phyloP scores from a whole-genome alignment of 2,329 filamentous ascomycete genomes.

The Daldinia sp. region DNA sequence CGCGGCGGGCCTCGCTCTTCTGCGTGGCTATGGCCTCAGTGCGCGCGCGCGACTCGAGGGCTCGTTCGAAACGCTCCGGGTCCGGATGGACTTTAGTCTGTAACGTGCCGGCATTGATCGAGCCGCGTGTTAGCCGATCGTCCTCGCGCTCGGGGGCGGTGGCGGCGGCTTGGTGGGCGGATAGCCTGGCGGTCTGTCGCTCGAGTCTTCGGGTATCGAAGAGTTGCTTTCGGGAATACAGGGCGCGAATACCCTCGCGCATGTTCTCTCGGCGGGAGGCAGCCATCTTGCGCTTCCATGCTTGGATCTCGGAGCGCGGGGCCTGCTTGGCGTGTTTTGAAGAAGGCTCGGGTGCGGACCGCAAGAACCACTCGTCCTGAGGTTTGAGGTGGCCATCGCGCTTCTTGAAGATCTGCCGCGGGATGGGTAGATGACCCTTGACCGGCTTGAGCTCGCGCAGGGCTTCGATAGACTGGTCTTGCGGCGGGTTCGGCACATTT shows the following conservation, averaged over 20 bases:
- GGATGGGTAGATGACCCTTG: slow-evolving; percentile 85
- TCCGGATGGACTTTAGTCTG: slow-evolving; percentile 69
- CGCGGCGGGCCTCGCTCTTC: slow-evolving; percentile 71
- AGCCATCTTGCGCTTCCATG: slow-evolving; percentile 81
- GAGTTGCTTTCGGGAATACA: slow-evolving; percentile 74
- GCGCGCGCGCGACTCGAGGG: slow-evolving; percentile 57
- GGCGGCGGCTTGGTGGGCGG: slow-evolving; percentile 61
- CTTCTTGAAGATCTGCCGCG: slow-evolving; percentile 80
- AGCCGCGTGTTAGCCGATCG: slow-evolving; percentile 79
- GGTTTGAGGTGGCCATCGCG: slow-evolving; percentile 70
- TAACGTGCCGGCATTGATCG: slow-evolving; percentile 67
- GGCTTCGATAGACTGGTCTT: slow-evolving; percentile 65
- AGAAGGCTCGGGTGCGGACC: slow-evolving; percentile 68
- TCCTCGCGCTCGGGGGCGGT: slow-evolving; percentile 78
- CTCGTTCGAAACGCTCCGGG: slow-evolving; percentile 69
- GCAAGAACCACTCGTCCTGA: slow-evolving; percentile 68
- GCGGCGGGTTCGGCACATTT: slow-evolving; percentile 80
- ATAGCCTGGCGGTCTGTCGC: slow-evolving; percentile 62
- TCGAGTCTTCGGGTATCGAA: slow-evolving; percentile 53
- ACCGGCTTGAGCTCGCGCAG: slow-evolving; percentile 60
- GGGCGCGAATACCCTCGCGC: slow-evolving; percentile 74
- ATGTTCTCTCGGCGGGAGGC: slow-evolving; percentile 78
- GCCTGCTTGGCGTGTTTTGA: slow-evolving; percentile 53
- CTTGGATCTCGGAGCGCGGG: slow-evolving; percentile 56
- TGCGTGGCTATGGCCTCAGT: slow-evolving; percentile 59